These are phyloP conservation scores for Carallia brachiata DNA, from an alignment of 345 rosid genomes.

Conservation along the genomic window DNA sequence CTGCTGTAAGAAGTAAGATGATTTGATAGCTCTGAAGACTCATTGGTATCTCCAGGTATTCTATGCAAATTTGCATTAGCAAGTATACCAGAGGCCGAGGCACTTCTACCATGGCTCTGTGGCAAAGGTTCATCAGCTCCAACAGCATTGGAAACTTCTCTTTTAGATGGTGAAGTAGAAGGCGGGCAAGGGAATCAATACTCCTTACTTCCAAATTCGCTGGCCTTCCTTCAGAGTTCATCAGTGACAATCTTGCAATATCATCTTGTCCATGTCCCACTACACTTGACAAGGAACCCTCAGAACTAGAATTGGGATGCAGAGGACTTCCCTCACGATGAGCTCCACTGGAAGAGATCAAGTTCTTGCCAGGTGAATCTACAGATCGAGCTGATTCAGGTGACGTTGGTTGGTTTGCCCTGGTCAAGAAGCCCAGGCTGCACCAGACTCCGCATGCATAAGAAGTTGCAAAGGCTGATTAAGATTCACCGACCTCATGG, in stretches of 20 bases:
- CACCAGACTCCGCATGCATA: constrained; percentile 47
- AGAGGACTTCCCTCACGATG: constrained; percentile 47
- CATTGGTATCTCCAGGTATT: constrained; percentile 51
- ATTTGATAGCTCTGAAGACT: constrained; percentile 53
- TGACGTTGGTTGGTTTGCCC: constrained; percentile 40
- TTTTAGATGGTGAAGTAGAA: constrained; percentile 51
- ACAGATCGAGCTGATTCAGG: constrained; percentile 45
- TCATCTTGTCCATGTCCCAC: constrained; percentile 55
- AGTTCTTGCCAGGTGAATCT: constrained; percentile 44
- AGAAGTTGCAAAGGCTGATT: constrained; percentile 58
- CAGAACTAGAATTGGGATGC: constrained; percentile 61
- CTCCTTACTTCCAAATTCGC: constrained; percentile 43
- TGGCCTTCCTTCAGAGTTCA: constrained; percentile 52
- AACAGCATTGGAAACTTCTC: constrained; percentile 40
- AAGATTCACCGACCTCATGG: constrained; percentile 48
- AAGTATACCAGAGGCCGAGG: constrained; percentile 50
- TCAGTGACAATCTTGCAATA: constrained; percentile 44
- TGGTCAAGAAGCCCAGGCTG: constrained; percentile 32
- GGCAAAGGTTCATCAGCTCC: constrained; percentile 38
- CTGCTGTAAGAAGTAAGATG: constrained; percentile 59
- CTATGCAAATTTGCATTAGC: constrained; percentile 49
- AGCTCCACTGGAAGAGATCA: constrained; percentile 37
- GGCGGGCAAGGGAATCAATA: constrained; percentile 43
- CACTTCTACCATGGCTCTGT: constrained; percentile 56
- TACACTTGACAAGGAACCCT: constrained; percentile 45